Base-by-base conservation (phyloP, 108 stramenopile species). In the Chaetoceros tenuissimus region DNA sequence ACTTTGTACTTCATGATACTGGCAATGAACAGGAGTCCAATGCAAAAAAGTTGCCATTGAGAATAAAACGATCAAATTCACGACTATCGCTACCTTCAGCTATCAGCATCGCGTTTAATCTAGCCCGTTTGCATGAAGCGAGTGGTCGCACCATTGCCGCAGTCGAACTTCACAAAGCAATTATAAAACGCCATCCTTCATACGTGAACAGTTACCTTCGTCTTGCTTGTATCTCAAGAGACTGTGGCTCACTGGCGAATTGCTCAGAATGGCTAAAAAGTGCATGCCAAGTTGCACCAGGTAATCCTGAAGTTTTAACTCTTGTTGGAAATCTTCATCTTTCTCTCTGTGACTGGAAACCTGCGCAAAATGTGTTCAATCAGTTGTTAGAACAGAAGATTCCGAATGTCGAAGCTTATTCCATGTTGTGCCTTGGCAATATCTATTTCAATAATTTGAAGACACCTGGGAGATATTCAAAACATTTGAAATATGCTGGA, bases 291-390 rank as follows among this genome's bases (percentile, higher is more conserved):
- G 84, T 73, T 8, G 81, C 85, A 20, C 86, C 92, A 25, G 87
- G 84, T 49, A 92, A 92, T 53, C 77, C 86, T 13, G 87, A 93
- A 65, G 85, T 93, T 28, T 53, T 93, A 16, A 87, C 83, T n/a
- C 58, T 93, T 45, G 82, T 93, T 73, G 92, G 92, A 56, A 88
- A 93, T 58, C 79, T 89, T 20, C 87, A 88, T 55, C 67, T 93
- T 56, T 88, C 87, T 24, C 73, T 87, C 19, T 84, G 81, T 53
- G 92, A 93, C 68, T 93, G 84, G 86, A 69, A 67, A 31, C 83
- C 83, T 3, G 87, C 87, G 3, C 92, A 93, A 51, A 68, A 75
- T 25, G 80, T 89, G 2, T 93, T 88, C 55, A 87, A 93, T 53
- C 82, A 79, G 51, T 74, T 93, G 13, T 68, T 93, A 29, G 63